phyloP scores from a whole-genome alignment of 2,329 filamentous ascomycete species.

The Pseudogymnoascus sp. region DNA sequence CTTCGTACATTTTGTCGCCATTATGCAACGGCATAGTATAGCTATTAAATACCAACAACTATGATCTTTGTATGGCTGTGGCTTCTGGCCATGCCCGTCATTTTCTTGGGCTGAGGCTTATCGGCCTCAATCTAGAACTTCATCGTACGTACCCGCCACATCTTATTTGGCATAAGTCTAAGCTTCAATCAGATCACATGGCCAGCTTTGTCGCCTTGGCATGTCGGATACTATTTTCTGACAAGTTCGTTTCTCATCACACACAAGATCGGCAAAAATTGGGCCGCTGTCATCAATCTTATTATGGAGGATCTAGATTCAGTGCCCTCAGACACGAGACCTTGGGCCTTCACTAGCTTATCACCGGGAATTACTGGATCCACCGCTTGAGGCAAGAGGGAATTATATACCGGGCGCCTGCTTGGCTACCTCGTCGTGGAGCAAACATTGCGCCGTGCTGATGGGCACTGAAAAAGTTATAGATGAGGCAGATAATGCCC shows the following conservation, averaged over 20 bases:
- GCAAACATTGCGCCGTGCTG: neutral
- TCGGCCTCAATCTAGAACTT: neutral
- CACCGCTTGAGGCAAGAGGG: neutral
- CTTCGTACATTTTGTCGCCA: neutral
- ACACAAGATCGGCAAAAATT: neutral
- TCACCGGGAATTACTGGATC: neutral
- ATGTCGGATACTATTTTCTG: too few relatives aligned
- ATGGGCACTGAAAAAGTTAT: neutral
- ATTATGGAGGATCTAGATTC: neutral
- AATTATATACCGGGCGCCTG: neutral
- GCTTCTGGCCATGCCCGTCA: neutral
- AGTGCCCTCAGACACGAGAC: too few relatives aligned
- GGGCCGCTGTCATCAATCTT: neutral
- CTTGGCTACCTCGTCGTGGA: neutral
- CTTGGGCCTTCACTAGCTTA: neutral
- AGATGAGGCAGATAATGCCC: neutral
- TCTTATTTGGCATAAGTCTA: too few relatives aligned
- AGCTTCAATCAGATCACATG: too few relatives aligned
- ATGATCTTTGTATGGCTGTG: neutral
- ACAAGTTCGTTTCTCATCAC: neutral
- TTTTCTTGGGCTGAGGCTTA: neutral
- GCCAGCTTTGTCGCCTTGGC: too few relatives aligned
- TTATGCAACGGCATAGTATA: neutral
- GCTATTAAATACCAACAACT: neutral
- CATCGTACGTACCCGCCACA: too few relatives aligned